Evolutionary conservation across 1,139 yeast species (phyloP), one percentile per base, ranked within the genome.

Genomic region (Suhomyces terraborum): DNA sequence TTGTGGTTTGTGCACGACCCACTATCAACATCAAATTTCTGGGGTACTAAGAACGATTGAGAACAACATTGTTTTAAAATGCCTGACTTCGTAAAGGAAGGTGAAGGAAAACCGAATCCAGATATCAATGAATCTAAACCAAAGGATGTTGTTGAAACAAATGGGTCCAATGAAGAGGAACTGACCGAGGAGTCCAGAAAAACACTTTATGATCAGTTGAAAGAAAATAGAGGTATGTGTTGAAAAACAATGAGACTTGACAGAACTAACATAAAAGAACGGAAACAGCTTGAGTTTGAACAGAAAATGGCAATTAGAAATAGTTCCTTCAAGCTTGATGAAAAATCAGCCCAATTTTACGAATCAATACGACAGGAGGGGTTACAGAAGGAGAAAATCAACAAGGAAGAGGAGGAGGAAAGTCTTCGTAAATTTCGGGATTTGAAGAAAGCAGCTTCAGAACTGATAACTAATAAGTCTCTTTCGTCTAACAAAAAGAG

Each of bases 291-390:
- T 29, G 56, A 54, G 22, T 49, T 43, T 36, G 55, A 54, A 32
- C 46, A 48, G 18, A 46, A 46, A 32, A 33, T 53, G 35, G 50
- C 49, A 4, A 42, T 35, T 20, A 41, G 50, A 13, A 55, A 54
- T 36, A 44, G 54, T 5, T 42, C 56, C 2, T 52, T 49, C 38
- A 51, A 50, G 30, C 42, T 53, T 25, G 54, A 51, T 38, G 51
- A 44, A 14, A 45, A 47, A 26, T 41, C 55, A 2, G 49, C 52
- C 22, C 30, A 38, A 9, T 66, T 54, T 43, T 67, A 62, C 44
- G 55, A 59, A 6, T 41, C 51, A 23, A 49, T 68, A 29, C 36
- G 36, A 16, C 49, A 46, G 8, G 42, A 52, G 29, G 62, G 58
- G 20, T 9, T 23, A 31, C 31, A 35, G 3, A 36, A 37, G 12